These are phyloP conservation scores for Nannochloropsis salina DNA, from an alignment of 108 stramenopile species.

Conservation along the genomic window DNA sequence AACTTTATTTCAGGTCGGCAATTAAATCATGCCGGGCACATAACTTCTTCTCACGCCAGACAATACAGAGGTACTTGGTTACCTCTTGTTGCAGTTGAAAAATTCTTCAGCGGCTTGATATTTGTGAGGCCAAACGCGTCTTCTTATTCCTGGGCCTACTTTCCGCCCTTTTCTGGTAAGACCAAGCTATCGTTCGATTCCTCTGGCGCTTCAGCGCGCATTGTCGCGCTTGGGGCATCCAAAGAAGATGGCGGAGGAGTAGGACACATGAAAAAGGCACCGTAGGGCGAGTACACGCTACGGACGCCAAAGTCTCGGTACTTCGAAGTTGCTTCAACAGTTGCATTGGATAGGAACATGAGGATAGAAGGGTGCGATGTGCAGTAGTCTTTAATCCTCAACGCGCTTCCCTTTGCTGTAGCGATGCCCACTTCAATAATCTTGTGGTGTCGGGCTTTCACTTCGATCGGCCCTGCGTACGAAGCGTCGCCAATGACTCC, in stretches of 20 bases:
- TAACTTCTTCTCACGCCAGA: too few relatives aligned
- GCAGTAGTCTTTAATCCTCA: conserved; percentile 8
- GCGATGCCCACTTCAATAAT: not conserved
- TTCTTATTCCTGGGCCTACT: too few relatives aligned
- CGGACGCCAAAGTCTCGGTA: not conserved
- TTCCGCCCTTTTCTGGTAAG: too few relatives aligned
- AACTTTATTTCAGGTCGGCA: too few relatives aligned
- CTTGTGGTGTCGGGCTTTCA: conserved; percentile 1
- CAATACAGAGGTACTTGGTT: too few relatives aligned
- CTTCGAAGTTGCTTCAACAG: not conserved
- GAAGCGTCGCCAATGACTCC: not conserved
- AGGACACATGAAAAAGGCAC: not conserved
- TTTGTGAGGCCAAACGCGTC: too few relatives aligned
- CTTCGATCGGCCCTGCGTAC: not conserved
- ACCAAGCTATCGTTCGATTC: too few relatives aligned
- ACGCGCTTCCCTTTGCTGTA: not conserved
- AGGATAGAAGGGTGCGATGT: not conserved
- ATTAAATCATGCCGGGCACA: too few relatives aligned
- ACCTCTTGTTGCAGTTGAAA: too few relatives aligned
- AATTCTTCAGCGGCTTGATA: too few relatives aligned
- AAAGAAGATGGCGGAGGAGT: not conserved
- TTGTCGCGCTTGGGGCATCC: too few relatives aligned
- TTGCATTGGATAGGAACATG: conserved; percentile 17
- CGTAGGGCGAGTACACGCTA: not conserved
- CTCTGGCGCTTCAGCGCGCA: too few relatives aligned